These are phyloP conservation scores for Citrus trifoliata DNA, from an alignment of 345 rosid genomes.

Conservation along the genomic window DNA sequence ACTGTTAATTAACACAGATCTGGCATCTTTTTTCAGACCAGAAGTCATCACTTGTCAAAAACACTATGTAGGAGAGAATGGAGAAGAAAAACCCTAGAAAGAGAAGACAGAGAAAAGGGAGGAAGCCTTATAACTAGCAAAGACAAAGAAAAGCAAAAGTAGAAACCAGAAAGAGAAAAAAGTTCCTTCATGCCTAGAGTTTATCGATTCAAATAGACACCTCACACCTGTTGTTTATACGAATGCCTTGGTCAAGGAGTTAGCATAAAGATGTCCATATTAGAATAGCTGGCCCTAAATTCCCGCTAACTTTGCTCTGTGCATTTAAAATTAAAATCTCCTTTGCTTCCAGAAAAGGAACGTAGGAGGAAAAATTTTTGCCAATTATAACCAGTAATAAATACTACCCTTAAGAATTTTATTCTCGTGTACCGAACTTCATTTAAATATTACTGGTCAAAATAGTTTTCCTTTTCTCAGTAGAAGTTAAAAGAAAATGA, in stretches of 20 bases:
- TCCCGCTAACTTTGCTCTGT: neutral
- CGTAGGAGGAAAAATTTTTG: neutral
- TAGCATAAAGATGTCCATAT: neutral
- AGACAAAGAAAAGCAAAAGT: neutral
- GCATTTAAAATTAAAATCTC: neutral
- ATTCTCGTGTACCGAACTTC: neutral
- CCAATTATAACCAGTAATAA: neutral
- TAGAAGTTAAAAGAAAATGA: neutral
- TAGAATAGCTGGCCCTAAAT: neutral
- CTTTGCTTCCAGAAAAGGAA: neutral
- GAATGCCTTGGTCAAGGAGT: neutral
- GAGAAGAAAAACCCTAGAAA: neutral
- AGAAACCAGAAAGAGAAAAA: neutral
- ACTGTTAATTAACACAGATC: neutral
- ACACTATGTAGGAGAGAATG: neutral
- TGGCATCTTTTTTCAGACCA: neutral
- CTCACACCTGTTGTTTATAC: neutral
- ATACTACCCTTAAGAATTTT: neutral
- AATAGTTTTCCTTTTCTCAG: neutral
- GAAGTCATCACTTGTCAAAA: neutral
- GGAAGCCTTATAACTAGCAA: neutral
- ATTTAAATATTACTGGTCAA: neutral
- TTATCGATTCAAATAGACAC: neutral
- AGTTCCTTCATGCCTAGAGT: too few species aligned
- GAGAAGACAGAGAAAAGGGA: neutral